phyloP scores from a whole-genome alignment of 192 early-diverging fungal genomes.

The Backusella psychrophila region DNA sequence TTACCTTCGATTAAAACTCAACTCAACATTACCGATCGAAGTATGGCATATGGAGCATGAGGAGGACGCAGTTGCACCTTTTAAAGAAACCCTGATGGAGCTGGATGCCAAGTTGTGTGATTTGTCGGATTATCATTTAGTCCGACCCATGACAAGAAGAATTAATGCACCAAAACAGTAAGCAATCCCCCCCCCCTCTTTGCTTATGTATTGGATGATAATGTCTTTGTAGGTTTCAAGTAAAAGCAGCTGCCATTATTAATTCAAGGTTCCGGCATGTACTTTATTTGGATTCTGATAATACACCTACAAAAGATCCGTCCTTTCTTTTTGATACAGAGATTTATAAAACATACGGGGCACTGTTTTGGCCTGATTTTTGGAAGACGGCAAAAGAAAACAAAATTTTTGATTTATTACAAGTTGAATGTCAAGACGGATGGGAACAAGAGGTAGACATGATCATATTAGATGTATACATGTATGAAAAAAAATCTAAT shows the following conservation, averaged over 20 bases:
- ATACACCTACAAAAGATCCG: slow-evolving; percentile 39
- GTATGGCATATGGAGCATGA: slow-evolving; percentile 35
- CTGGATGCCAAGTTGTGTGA: slow-evolving; percentile 15
- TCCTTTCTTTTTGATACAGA: slow-evolving; percentile 39
- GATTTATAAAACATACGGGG: slow-evolving; percentile 33
- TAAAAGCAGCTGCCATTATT: slow-evolving; percentile 45
- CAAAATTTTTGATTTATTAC: slow-evolving; percentile 28
- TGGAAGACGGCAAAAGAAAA: slow-evolving; percentile 41
- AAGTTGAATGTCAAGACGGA: slow-evolving; percentile 29
- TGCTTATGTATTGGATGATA: not conserved
- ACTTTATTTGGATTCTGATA: slow-evolving; percentile 48
- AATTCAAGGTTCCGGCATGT: slow-evolving; percentile 40
- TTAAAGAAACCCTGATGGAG: not conserved
- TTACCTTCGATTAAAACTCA: slow-evolving; percentile 6
- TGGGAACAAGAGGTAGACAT: slow-evolving; percentile 39
- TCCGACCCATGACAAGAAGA: slow-evolving; percentile 18
- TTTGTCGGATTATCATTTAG: slow-evolving; percentile 18
- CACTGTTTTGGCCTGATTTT: slow-evolving; percentile 52
- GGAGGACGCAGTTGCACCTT: not conserved
- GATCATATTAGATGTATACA: not conserved
- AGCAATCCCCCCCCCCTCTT: too few species aligned
- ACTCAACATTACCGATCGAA: slow-evolving; percentile 27
- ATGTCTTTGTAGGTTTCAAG: slow-evolving; percentile 30
- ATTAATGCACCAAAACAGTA: slow-evolving; percentile 22
- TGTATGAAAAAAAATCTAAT: too few species aligned